A percentile compares a stretch with the other conserved stretches of the same genome.
Evolutionary conservation across 2,329 filamentous ascomycete species (phyloP).

Genomic region (Penicillium thymicola): DNA sequence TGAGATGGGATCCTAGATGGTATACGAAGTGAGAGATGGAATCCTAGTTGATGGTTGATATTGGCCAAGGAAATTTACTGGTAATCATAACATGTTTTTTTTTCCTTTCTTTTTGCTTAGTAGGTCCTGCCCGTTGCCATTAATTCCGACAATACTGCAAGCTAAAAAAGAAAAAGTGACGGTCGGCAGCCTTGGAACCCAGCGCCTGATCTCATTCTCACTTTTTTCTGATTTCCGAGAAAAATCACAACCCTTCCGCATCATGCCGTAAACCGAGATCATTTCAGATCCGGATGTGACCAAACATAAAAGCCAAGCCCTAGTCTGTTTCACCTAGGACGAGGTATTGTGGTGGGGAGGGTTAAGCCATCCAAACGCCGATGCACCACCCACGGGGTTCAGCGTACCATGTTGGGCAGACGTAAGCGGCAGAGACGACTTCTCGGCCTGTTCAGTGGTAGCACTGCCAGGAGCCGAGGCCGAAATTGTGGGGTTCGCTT

Average conservation of each 20-base stretch:
- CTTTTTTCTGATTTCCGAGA: not conserved
- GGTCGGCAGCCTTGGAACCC: not conserved
- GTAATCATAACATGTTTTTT: not conserved
- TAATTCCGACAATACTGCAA: not conserved
- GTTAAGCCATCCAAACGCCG: constrained; percentile 91
- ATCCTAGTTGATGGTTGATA: not conserved
- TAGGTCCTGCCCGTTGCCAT: not conserved
- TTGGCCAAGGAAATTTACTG: not conserved
- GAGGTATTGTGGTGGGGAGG: constrained; percentile 25
- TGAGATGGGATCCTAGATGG: too few relatives aligned
- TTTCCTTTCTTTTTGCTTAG: not conserved
- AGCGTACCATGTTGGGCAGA: constrained; percentile 42
- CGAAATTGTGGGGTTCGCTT: constrained; percentile 30
- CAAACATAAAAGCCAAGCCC: constrained; percentile 6
- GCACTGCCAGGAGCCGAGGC: constrained; percentile 12
- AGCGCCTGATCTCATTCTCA: not conserved
- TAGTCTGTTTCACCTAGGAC: constrained; percentile 28
- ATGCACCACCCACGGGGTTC: constrained; percentile 89
- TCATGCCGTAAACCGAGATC: constrained; percentile 1
- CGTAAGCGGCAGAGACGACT: not conserved
- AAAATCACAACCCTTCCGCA: not conserved
- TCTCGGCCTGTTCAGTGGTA: constrained; percentile 11
- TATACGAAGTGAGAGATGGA: too few relatives aligned
- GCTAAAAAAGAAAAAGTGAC: not conserved
- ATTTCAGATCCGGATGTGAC: constrained; percentile 2